A percentile compares a stretch with the other conserved stretches of the same genome.
Conservation (phyloP, 2,329 filamentous ascomycete species). For the Pseudogymnoascus sp. region DNA sequence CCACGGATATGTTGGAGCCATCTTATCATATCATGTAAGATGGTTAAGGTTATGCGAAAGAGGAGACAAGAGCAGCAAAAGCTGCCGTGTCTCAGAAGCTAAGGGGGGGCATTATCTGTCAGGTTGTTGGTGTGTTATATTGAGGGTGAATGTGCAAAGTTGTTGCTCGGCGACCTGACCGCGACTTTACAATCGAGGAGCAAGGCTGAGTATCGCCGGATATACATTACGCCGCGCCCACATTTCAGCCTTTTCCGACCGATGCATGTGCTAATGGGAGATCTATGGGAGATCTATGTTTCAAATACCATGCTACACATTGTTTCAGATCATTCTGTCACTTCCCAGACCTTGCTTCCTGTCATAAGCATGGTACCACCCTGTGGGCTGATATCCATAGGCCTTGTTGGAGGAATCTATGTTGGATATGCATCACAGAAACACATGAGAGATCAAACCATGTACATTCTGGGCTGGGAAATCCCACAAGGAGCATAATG, state of each 20-base stretch:
- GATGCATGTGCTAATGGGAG: constrained; percentile 1
- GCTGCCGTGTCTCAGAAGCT: constrained; percentile 3
- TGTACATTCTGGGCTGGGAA: background rate
- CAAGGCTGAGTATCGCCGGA: constrained; percentile 3
- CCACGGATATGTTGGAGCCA: constrained; percentile 29
- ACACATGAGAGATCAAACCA: background rate
- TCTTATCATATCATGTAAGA: constrained; percentile 15
- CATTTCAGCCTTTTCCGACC: constrained; percentile 8
- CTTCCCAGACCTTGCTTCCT: background rate
- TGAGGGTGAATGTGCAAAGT: constrained; percentile 2
- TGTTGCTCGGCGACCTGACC: constrained; percentile 7
- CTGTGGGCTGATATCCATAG: background rate
- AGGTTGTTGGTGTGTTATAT: constrained; percentile 5
- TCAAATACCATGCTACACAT: background rate
- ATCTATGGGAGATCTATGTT: background rate
- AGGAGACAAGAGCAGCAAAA: constrained; percentile 8
- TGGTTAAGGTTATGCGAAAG: constrained; percentile 1
- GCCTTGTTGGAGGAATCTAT: background rate
- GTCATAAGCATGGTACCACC: background rate
- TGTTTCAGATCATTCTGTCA: background rate
- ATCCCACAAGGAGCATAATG: background rate
- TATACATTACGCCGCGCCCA: constrained; percentile 6
- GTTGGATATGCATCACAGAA: background rate
- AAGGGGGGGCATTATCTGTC: background rate
- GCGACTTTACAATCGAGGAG: constrained; percentile 7